Conservation (phyloP, 495 filamentous ascomycete species). For the Neurospora africana region DNA sequence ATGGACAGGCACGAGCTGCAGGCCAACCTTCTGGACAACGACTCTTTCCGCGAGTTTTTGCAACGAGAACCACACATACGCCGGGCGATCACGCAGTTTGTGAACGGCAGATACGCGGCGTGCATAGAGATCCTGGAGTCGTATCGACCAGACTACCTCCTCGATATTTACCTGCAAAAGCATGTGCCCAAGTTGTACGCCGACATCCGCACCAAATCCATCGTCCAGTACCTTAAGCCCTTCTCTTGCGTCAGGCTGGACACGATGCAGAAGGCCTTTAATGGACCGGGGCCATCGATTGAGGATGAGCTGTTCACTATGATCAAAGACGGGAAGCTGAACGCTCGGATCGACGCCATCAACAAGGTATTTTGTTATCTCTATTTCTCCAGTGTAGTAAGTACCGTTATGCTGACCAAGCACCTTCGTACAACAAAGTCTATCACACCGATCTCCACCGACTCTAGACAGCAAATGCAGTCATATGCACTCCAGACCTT, state of each 20-base stretch:
- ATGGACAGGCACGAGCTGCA: slow-evolving; percentile 76
- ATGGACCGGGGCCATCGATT: slow-evolving; percentile 44
- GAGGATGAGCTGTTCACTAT: slow-evolving; percentile 67
- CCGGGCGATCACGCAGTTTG: slow-evolving; percentile 78
- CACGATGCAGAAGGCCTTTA: slow-evolving; percentile 58
- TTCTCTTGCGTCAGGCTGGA: slow-evolving; percentile 65
- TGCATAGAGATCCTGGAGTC: slow-evolving; percentile 74
- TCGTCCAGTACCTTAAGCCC: slow-evolving; percentile 79
- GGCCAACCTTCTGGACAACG: slow-evolving; percentile 63
- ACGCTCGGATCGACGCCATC: slow-evolving; percentile 75
- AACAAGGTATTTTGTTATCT: slow-evolving; percentile 45
- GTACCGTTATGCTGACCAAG: background rate
- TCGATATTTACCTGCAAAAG: slow-evolving; percentile 77
- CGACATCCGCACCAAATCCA: slow-evolving; percentile 75
- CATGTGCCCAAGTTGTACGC: slow-evolving; percentile 61
- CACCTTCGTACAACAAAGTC: slow-evolving; percentile 28
- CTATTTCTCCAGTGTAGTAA: background rate
- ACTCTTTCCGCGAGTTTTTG: slow-evolving; percentile 71
- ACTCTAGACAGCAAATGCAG: slow-evolving; percentile 60
- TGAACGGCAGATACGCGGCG: slow-evolving; percentile 72
- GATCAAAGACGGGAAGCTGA: slow-evolving; percentile 60
- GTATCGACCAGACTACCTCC: slow-evolving; percentile 73
- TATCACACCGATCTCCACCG: slow-evolving; percentile 55
- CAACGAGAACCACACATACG: slow-evolving; percentile 92
- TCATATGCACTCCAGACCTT: slow-evolving; percentile 53